Evolutionary conservation across 495 filamentous ascomycete species (phyloP).

Genomic region (Neurospora sp.): DNA sequence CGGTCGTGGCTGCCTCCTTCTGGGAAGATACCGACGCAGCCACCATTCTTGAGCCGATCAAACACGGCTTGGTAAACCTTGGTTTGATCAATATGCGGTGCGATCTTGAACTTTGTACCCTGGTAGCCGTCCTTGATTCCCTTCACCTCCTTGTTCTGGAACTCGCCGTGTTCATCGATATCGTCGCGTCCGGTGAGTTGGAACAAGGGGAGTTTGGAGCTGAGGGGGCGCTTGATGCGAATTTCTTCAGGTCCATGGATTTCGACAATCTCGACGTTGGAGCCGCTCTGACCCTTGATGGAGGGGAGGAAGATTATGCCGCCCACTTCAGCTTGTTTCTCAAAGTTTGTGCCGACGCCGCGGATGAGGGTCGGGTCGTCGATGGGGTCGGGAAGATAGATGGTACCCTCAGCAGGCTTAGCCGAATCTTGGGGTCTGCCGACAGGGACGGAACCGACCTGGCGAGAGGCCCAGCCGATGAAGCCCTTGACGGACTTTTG

Average conservation of each 20-base stretch:
- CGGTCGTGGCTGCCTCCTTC: constrained; percentile 97
- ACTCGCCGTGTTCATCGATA: constrained; percentile 47
- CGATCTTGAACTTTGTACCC: constrained; percentile 74
- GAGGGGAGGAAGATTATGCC: constrained; percentile 81
- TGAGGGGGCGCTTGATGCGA: constrained; percentile 77
- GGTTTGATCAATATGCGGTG: constrained; percentile 90
- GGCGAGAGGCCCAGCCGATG: constrained; percentile 69
- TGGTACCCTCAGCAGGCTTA: constrained; percentile 63
- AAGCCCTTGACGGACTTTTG: constrained; percentile 89
- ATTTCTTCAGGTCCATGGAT: constrained; percentile 75
- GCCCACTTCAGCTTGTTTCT: constrained; percentile 58
- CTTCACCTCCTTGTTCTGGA: constrained; percentile 36
- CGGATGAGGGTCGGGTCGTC: constrained; percentile 76
- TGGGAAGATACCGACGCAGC: constrained; percentile 94
- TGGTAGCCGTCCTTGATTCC: constrained; percentile 52
- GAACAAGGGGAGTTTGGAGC: constrained; percentile 51
- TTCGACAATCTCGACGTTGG: constrained; percentile 70
- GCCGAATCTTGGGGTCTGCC: constrained; percentile 81
- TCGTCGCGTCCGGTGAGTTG: constrained; percentile 75
- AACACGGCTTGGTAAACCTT: constrained; percentile 92
- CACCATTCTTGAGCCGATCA: constrained; percentile 63
- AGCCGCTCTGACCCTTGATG: constrained; percentile 60
- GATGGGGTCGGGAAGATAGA: constrained; percentile 87
- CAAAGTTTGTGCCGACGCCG: constrained; percentile 80
- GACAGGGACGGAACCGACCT: constrained; percentile 79